Base-by-base conservation (phyloP, 2,329 filamentous ascomycete genomes). In the Chrysoporthe deuterocubensis region DNA sequence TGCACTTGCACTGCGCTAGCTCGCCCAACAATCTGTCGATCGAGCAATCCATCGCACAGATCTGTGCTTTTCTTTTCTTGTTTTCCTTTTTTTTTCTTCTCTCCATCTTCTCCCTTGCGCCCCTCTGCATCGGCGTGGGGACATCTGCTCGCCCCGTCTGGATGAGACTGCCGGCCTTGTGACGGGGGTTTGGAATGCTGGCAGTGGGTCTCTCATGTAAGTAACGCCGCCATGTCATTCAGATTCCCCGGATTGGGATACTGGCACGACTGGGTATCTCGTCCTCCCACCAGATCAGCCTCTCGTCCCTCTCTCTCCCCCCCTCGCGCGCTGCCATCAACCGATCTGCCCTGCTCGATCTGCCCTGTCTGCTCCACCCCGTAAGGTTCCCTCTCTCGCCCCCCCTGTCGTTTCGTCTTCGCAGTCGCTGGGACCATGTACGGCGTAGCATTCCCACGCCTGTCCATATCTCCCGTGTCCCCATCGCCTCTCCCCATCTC, bases 131-230 rank as follows among this genome's bases (percentile, higher is more conserved):
- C 26, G 26, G 26, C 26, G 26, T 26, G 26, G 26, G 26, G 26
- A 26, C 26, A 26, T 4, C 46, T 50, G n/a, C 46, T 9, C 37
- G 11, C 16, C 14, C 11, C 26, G 18, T 52, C 26, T 34, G 34
- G 14, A 62, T 21, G 37, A 52, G 21, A 37, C n/a, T 43, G 34
- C 13, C 59, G 34, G 16, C 59, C n/a, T 60, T 32, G n/a, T 26
- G 40, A 44, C 37, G 46, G 18, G 16, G n/a, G 44, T 52, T 21
- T 63, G 61, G 61, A 63, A 63, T 63, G 61, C 46, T 63, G 48
- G 21, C 34, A 54, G 61, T 52, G 61, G 61, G 37, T 56, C 61
- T 54, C 34, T 42, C 34, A 42, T 54, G 46, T 54, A 63, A 54
- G 61, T 63, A 48, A 50, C 61, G 61, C 60, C 26, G 32, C 60